Base-by-base conservation (phyloP, 2,329 filamentous ascomycete genomes). In the Chaetomium globosum region DNA sequence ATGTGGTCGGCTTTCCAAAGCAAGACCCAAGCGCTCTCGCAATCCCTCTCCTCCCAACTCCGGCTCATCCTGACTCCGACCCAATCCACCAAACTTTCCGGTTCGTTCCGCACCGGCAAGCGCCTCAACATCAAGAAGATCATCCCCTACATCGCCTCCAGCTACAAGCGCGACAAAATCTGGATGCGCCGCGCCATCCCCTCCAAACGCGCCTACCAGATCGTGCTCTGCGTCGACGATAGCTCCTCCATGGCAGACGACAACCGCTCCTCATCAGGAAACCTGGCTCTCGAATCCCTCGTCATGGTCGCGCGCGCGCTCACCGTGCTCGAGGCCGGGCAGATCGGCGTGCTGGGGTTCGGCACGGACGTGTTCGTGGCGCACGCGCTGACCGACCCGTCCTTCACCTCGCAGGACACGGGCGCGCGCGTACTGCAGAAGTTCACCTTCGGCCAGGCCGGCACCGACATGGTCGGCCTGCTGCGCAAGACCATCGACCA, bases 161-260 rank as follows among this genome's bases (percentile, higher is more conserved):
- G 91, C 75, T 99, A 97, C 84, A 98, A 97, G 83, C 91, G 95
- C 67, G 95, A 99, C 85, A 99, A 99, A 83, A 99, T 99, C 79
- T 99, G 95, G 95, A 96, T 99, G 89, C 90, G 96, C 16, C 88
- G 96, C 63, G 89, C 87, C 39, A 88, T 97, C 58, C 96, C 96
- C 1, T 94, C 89, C 46, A 98, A 98, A 79, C 90, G 96, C 49
- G 90, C 89, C 64, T 99, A 99, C 79, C 96, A 99, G 78, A 96
- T 99, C 77, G 88, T 99, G 81, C 89, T 99, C 58, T 96, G 95
- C 48, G 92, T 99, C 46, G 95, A 99, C 77, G 95, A 99, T 80
- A 94, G 90, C 73, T 91, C 91, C 77, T 93, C 89, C 66, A 99
- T 99, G 95, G 89, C 91, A 19, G 93, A 97, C 43, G 64, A 66